Evolutionary conservation across 179 eudicot genomes (phyloP).

Genomic region (Gypsophila paniculata): DNA sequence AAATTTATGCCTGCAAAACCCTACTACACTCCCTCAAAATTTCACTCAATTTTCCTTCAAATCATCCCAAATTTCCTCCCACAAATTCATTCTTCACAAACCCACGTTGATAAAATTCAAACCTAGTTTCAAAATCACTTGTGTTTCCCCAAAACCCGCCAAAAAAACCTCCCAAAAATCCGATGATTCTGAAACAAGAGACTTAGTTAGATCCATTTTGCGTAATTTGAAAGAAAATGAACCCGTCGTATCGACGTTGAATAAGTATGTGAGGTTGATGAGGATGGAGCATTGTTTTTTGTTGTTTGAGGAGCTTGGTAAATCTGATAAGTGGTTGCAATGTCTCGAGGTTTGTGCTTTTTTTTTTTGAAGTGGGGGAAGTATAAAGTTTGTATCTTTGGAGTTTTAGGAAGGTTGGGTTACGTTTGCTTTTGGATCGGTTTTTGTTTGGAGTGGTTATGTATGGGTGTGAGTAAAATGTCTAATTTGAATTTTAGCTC

Average conservation of each 20-base stretch:
- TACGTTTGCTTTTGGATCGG: not conserved
- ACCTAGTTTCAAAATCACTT: slow-evolving; percentile 20
- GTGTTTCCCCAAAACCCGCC: slow-evolving; percentile 38
- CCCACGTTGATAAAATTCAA: not conserved
- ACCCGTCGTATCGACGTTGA: slow-evolving; percentile 54
- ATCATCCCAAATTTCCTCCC: slow-evolving; percentile 18
- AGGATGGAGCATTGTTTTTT: slow-evolving; percentile 87
- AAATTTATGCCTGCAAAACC: slow-evolving; percentile 21
- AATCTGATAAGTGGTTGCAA: slow-evolving; percentile 77
- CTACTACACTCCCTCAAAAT: not conserved
- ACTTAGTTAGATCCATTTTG: slow-evolving; percentile 50
- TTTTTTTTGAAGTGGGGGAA: not conserved
- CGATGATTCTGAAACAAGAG: slow-evolving; percentile 45
- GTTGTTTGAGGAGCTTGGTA: slow-evolving; percentile 84
- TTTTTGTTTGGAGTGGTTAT: no score
- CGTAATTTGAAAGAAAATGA: slow-evolving; percentile 49
- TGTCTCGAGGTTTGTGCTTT: slow-evolving; percentile 75
- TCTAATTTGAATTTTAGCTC: no score
- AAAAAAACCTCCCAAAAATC: slow-evolving; percentile 31
- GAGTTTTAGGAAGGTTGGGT: not conserved
- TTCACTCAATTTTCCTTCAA: slow-evolving; percentile 20
- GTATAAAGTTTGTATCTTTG: not conserved
- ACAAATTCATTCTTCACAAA: slow-evolving; percentile 9
- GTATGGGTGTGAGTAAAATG: no score
- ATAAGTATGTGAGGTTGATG: slow-evolving; percentile 59